Evolutionary conservation across 2,329 filamentous ascomycete species (phyloP), one percentile per base, ranked within the genome.

Genomic region (Fonsecaea nubica): DNA sequence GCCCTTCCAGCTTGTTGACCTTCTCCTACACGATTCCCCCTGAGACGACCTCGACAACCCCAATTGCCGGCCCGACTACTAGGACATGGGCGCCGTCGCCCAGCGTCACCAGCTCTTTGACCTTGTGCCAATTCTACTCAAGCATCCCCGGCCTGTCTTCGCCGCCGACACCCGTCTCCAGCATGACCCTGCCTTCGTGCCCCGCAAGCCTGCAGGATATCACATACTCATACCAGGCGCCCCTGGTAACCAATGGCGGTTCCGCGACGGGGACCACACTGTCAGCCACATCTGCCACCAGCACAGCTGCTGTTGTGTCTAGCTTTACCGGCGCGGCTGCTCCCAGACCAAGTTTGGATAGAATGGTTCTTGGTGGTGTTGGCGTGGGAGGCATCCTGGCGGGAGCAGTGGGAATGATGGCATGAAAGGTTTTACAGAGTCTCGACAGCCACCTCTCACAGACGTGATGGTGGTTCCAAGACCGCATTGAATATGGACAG

Each of bases 261-360:
- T 4, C 45, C 25, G 15, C 45, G 4, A 50, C 45, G 21, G 18
- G 18, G 18, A 50, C 45, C 21, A 4, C 45, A 25, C 9, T 21
- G 21, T 50, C 45, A 2, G n/a, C 40, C 15, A 45, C 40, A 45
- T 9, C 40, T 45, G 5, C 15, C 5, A 18, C 40, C n/a, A 18
- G n/a, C 15, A 18, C 40, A 6, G 21, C 45, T 8, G 45, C 18
- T 25, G 45, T 21, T 25, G 45, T 13, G 15, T 50, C 45, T 12
- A 50, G 45, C 45, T 50, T 50, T 9, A 50, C 45, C 8, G 45
- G 45, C 45, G 45, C 45, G 9, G 45, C 45, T n/a, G 45, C 45
- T 12, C 18, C 45, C 5, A 50, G 45, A 50, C 45, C 18, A 2
- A 21, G 18, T 50, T 50, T 50, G 21, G 45, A 50, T 12, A 9